Evolutionary conservation across 83 land plant species (phyloP).

Genomic region (Picea abies): DNA sequence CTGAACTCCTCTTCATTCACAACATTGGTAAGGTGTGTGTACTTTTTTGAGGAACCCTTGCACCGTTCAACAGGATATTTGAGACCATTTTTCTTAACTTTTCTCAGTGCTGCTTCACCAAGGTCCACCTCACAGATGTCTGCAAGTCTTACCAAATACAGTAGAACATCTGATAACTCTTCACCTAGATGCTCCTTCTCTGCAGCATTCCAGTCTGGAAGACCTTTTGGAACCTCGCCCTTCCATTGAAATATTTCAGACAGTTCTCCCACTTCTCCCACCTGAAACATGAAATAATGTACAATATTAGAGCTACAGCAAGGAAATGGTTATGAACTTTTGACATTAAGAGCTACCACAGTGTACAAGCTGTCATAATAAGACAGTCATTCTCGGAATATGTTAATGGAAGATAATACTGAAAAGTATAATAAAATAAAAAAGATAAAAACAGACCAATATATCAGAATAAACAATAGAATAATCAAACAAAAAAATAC

Average conservation of each 20-base stretch:
- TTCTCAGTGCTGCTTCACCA: slow-evolving; percentile 37
- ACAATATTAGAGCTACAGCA: background rate
- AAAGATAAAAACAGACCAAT: too few species aligned
- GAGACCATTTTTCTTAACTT: slow-evolving; percentile 36
- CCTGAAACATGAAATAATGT: slow-evolving; percentile 22
- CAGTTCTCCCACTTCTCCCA: slow-evolving; percentile 51
- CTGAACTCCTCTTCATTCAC: background rate
- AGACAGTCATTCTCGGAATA: background rate
- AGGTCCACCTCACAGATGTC: slow-evolving; percentile 55
- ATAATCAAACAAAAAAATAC: background rate
- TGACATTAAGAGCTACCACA: too few species aligned
- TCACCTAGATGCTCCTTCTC: slow-evolving; percentile 52
- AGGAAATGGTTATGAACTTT: background rate
- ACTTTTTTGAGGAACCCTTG: slow-evolving; percentile 40
- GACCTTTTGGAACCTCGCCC: slow-evolving; percentile 48
- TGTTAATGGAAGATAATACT: background rate
- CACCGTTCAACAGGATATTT: slow-evolving; percentile 42
- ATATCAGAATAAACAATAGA: too few species aligned
- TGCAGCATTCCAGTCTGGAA: slow-evolving; percentile 41
- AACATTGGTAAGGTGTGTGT: slow-evolving; percentile 17
- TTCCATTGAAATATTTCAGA: slow-evolving; percentile 60
- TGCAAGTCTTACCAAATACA: slow-evolving; percentile 48
- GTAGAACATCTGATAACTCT: slow-evolving; percentile 53
- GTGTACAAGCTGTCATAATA: too few species aligned
- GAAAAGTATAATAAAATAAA: too few species aligned